A percentile compares a stretch with the other conserved stretches of the same genome.
These are phyloP conservation scores for Trapa incisa DNA, from an alignment of 345 rosid species.

Conservation along the genomic window DNA sequence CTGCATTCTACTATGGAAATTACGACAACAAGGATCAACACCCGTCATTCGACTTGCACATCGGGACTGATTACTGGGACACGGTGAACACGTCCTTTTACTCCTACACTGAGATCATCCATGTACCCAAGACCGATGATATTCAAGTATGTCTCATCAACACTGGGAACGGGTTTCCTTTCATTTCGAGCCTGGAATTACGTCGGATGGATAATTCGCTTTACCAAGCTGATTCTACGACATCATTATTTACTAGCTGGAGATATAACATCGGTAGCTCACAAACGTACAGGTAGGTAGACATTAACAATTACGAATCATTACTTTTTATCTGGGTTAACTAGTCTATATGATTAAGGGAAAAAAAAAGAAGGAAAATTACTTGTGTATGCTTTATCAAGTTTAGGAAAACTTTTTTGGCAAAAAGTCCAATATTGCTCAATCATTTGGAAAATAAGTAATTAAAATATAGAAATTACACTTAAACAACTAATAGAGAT, in stretches of 20 bases:
- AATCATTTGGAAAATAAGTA: too few species aligned
- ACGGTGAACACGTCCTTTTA: not conserved
- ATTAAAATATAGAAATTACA: too few species aligned
- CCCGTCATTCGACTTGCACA: constrained; percentile 13
- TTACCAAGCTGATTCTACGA: not conserved
- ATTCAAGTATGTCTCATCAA: constrained; percentile 17
- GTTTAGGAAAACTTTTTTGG: too few species aligned
- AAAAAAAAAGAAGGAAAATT: too few species aligned
- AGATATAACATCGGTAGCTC: too few species aligned
- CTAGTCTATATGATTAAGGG: too few species aligned
- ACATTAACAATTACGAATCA: too few species aligned
- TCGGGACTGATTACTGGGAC: constrained; percentile 10
- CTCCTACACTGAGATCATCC: not conserved
- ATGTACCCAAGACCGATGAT: not conserved
- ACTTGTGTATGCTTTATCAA: too few species aligned
- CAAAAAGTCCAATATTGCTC: too few species aligned
- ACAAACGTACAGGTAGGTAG: not conserved
- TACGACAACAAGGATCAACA: constrained; percentile 2
- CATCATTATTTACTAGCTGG: too few species aligned
- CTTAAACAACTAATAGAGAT: too few species aligned
- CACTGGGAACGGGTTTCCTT: constrained; percentile 15
- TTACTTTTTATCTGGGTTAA: too few species aligned
- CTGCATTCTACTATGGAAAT: constrained; percentile 14
- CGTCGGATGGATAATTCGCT: constrained; percentile 5
- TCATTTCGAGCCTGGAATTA: constrained; percentile 17